phyloP scores from a whole-genome alignment of 2,329 filamentous ascomycete genomes.

The Aspergillus floridensis region DNA sequence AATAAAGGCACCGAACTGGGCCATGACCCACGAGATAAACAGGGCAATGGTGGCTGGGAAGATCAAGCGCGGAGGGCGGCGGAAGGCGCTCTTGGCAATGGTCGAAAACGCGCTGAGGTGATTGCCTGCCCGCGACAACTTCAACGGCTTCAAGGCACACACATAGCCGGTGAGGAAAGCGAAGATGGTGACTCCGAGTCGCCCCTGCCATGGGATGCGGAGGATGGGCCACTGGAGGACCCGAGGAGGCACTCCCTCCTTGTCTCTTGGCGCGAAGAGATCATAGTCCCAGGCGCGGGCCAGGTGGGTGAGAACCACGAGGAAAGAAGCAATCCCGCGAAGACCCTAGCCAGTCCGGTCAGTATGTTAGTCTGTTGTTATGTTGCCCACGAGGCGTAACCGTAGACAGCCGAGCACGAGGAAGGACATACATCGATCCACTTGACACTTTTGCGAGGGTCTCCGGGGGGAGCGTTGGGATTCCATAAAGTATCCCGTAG shows the following conservation, averaged over 20 bases:
- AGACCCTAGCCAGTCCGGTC: conserved; percentile 41
- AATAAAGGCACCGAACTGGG: conserved; percentile 50
- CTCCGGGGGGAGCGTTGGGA: conserved; percentile 26
- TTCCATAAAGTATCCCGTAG: conserved; percentile 24
- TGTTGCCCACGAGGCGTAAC: too few species aligned
- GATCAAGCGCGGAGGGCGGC: conserved; percentile 52
- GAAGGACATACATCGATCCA: conserved; percentile 57
- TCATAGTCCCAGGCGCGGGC: conserved; percentile 52
- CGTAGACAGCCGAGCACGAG: background rate
- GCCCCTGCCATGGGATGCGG: conserved; percentile 56
- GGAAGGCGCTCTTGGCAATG: conserved; percentile 54
- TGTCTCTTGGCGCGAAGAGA: conserved; percentile 51
- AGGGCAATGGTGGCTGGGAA: conserved; percentile 53
- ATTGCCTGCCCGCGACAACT: conserved; percentile 50
- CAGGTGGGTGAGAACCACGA: conserved; percentile 54
- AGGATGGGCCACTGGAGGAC: conserved; percentile 52
- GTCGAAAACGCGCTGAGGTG: conserved; percentile 45
- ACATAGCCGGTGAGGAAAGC: conserved; percentile 57
- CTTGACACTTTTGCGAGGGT: conserved; percentile 48
- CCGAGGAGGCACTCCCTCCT: conserved; percentile 42
- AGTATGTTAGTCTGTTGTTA: background rate
- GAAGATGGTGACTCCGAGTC: conserved; percentile 56
- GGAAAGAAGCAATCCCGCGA: conserved; percentile 53
- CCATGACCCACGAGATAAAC: conserved; percentile 50
- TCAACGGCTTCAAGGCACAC: conserved; percentile 55